Evolutionary conservation across 2,329 filamentous ascomycete species (phyloP).

Genomic region (Cordyceps cicadae): DNA sequence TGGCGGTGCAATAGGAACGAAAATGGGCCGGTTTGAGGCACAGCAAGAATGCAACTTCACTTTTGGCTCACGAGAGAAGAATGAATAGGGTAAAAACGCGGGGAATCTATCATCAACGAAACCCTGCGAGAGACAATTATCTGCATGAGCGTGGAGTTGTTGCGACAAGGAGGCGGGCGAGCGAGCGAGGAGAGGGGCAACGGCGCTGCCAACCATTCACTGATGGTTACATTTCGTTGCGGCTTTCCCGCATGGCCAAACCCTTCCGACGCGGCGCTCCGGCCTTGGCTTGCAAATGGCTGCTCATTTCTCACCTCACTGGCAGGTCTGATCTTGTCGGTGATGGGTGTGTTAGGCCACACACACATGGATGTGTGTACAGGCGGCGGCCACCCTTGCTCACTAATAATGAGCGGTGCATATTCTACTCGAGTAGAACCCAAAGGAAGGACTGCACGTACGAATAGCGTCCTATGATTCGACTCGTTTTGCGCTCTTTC

Average conservation of each 20-base stretch:
- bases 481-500: neutral
- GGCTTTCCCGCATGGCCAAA: neutral
- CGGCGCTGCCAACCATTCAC: neutral
- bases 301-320: neutral
- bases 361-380: neutral
- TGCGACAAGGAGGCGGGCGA: neutral
- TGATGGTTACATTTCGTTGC: neutral
- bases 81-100: neutral
- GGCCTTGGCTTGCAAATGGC: neutral
- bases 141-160: conserved; percentile 6
- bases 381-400: neutral
- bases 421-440: neutral
- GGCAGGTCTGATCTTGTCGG: neutral
- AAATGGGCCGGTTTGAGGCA: neutral
- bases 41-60: neutral
- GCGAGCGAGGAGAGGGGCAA: neutral
- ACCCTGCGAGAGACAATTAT: neutral
- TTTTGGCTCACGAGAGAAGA: neutral
- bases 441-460: neutral
- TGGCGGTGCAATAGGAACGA: neutral
- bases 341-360: neutral
- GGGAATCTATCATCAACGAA: neutral
- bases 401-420: neutral
- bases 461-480: neutral
- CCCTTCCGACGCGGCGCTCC: neutral